A percentile compares a stretch with the other conserved stretches of the same genome.
phyloP scores from a whole-genome alignment of 1,284 basidiomycete genomes.

The Tranzscheliella williamsii region DNA sequence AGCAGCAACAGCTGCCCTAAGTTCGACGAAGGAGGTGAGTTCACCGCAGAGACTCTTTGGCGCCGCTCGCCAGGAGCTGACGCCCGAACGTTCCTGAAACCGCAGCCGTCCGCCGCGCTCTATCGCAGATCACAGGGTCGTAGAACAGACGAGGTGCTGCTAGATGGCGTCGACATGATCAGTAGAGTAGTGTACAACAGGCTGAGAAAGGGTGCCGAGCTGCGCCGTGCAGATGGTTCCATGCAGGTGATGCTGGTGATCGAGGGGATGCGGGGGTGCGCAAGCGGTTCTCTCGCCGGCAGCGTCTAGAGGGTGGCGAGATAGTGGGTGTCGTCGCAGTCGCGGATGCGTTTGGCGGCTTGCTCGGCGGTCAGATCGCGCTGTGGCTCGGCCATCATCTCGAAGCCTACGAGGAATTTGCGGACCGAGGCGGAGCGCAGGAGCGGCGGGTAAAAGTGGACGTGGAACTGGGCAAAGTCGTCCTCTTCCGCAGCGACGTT shows the following conservation, averaged over 20 bases:
- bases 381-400: constrained; percentile 88
- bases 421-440: constrained; percentile 78
- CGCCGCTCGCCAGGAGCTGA: too few species aligned
- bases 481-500: constrained; percentile 62
- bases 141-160: too few species aligned
- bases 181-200: too few species aligned
- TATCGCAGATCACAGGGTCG: too few species aligned
- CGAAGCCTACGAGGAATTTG: constrained; percentile 92
- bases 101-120: too few species aligned
- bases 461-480: constrained; percentile 74
- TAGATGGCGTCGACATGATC: too few species aligned
- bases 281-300: too few species aligned
- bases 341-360: constrained; percentile 73
- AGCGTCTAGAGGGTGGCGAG: constrained; percentile 19
- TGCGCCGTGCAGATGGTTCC: too few species aligned
- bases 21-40: constrained; percentile 26
- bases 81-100: too few species aligned
- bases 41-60: neutral
- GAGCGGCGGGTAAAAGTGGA: constrained; percentile 87
- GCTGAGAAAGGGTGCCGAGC: too few species aligned
- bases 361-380: constrained; percentile 88
- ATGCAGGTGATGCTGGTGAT: too few species aligned
- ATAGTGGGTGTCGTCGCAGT: constrained; percentile 43
- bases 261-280: too few species aligned
- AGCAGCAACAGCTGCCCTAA: constrained; percentile 15